Evolutionary conservation across 306 rosid species (phyloP), one percentile per base, ranked within the genome.

Genomic region (Begonia fuchsioides): DNA sequence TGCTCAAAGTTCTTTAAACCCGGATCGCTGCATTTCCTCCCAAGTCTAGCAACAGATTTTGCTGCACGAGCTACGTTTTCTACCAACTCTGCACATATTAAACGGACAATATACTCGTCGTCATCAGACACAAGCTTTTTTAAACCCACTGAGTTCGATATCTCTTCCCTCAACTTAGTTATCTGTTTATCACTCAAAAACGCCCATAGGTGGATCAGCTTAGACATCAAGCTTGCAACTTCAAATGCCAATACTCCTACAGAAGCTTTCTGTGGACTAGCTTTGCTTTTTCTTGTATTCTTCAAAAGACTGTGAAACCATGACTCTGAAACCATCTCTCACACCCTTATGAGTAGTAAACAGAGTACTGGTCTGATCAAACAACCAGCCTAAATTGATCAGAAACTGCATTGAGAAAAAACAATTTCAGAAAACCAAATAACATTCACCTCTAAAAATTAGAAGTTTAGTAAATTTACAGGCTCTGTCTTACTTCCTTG

Each of bases 221-320:
- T 92, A 41, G 98, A 79, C 98, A 92, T 86, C 73, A 82, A 60
- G 70, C 79, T 82, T 20, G 98, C 98, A 51, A 80, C 77, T 80
- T 92, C 98, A 75, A 92, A 92, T 32, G 98, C 87, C 47, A 92
- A 69, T 18, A 92, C 96, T 72, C 88, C 94, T 63, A 92, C 66
- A 40, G 48, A 64, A 8, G 50, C 76, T 66, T 92, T 92, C 69
- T 72, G 93, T 9, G 63, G 48, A 39, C 62, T 62, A 63, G 77
- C 53, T 53, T 69, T 85, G 15, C 68, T 72, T 75, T 75, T 86
- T 73, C 72, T 73, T 38, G 71, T 70, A 61, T 60, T 74, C 83
- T 69, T 92, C 94, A 94, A 92, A 35, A 92, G 70, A 61, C 19
- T 75, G 47, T 83, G 93, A 64, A 92, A 86, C 98, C 98, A 86